A percentile compares a stretch with the other conserved stretches of the same genome.
Conservation (phyloP, 495 filamentous ascomycete genomes). For the Cairneyella variabilis region DNA sequence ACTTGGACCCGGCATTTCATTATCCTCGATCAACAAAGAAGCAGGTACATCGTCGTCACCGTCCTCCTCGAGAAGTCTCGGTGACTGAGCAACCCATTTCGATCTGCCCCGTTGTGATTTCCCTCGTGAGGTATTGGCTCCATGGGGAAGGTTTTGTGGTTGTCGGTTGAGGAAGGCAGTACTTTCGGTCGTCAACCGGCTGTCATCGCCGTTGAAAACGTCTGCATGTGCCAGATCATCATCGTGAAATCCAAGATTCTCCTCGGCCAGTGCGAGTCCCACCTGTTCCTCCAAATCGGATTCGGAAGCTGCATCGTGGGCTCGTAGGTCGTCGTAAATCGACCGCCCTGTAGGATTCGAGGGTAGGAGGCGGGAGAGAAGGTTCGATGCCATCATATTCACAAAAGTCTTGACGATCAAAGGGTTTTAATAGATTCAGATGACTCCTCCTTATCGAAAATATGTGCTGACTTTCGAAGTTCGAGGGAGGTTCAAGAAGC, state of each 20-base stretch:
- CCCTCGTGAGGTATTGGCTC: not conserved
- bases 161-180: constrained; percentile 29
- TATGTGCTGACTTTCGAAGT: too few relatives aligned
- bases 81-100: constrained; percentile 25
- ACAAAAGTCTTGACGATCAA: too few relatives aligned
- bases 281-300: constrained; percentile 63
- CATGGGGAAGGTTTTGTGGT: not conserved
- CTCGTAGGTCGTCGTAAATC: constrained; percentile 66
- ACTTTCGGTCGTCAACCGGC: constrained; percentile 56
- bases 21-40: constrained; percentile 79
- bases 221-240: constrained; percentile 62
- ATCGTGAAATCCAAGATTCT: constrained; percentile 66
- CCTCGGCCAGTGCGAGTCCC: constrained; percentile 65
- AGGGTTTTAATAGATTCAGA: too few relatives aligned
- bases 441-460: too few relatives aligned
- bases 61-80: constrained; percentile 56
- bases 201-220: constrained; percentile 58
- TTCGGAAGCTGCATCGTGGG: constrained; percentile 56
- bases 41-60: constrained; percentile 88
- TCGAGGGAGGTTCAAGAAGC: constrained; percentile 2
- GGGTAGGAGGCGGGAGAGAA: constrained; percentile 71
- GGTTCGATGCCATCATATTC: constrained; percentile 64
- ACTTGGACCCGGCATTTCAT: constrained; percentile 27
- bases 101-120: constrained; percentile 12
- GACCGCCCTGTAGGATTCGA: constrained; percentile 55